Evolutionary conservation across 1,284 basidiomycete species (phyloP), one percentile per base, ranked within the genome.

Genomic region (Pseudozyma sp.): DNA sequence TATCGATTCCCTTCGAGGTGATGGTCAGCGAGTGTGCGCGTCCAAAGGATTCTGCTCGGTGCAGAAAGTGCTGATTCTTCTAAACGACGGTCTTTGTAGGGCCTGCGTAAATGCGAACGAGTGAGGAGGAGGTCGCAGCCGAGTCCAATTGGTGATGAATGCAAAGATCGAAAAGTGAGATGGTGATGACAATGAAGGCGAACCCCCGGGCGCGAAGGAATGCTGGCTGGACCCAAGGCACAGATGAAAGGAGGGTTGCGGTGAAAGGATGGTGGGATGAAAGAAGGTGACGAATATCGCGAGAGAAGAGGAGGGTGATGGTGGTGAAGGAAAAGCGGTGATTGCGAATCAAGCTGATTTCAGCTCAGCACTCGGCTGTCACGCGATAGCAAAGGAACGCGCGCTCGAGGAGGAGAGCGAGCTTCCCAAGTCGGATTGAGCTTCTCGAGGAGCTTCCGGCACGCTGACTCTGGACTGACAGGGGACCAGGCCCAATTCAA

Each of bases 351-450:
- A 24, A 34, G 31, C n/a, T 42, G 29, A 42, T 14, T 30, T 52
- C 24, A 11, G 37, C 24, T 50, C 30, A 43, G 50, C 24, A 24
- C 30, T 52, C 4, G 46, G 14, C 29, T 47, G 17, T 30, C 24
- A 46, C 53, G 51, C 51, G 30, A 53, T 42, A 17, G 29, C 29
- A 33, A 51, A 43, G n/a, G 19, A 47, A 24, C 24, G 47, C 39
- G 50, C 43, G 43, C 50, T 44, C 43, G 57, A 60, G 43, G 57
- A 60, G 50, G 42, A 43, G 33, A n/a, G 17, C 39, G 16, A 16
- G 3, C 33, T 37, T 46, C 43, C 10, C 16, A 24, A 19, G 10
- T 17, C 44, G 34, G 35, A 19, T 47, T 4, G n/a, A 31, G 24
- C 16, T 39, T 24, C 17, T 40, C 42, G 49, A 51, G 29, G n/a